Base-by-base conservation (phyloP, 495 filamentous ascomycete genomes). In the Podospora bellae-mahoneyi region DNA sequence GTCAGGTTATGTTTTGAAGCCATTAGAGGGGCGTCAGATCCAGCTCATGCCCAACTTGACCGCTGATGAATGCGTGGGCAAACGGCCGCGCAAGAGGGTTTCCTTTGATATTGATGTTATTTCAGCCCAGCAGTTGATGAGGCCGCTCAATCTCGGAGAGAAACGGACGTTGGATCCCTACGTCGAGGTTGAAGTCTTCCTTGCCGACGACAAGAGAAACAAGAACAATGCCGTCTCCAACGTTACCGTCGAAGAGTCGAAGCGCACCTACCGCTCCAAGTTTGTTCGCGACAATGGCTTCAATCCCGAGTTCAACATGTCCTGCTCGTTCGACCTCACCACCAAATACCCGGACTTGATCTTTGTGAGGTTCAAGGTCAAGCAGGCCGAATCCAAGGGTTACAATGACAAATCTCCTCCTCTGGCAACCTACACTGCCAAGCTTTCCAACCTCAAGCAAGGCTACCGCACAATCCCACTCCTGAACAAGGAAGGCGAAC, bases 381-480 rank as follows among this genome's bases (percentile, higher is more conserved):
- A 90, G 83, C 91, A 92, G 68, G 92, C 91, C 4, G 74, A 84
- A 68, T 91, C 92, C 70, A 91, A 88, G 19, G 85, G 85, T 32
- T 87, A 86, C 64, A 88, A 82, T 75, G 89, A 89, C 71, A 83
- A 85, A 71, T 81, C 81, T 64, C 79, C 83, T n/a, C 86, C 89
- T 18, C 77, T 97, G 57, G 95, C 93, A 4, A 93, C 88, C 6
- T 98, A 92, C 77, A 97, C 92, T 2, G 95, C 91, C 55, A 98
- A 97, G 79, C 87, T 99, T 57, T 90, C 82, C 80, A 93, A 88
- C 69, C 84, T 99, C 28, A 92, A 94, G 72, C 89, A 96, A 77
- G 95, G 95, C n/a, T 99, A 96, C 73, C 94, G 94, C 62, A 96
- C 97, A 71, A 84, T 99, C 54, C 95, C 94, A n/a, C 84, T 99